Conservation (phyloP, 129 eudicot genomes). For the Sambucus nigra region DNA sequence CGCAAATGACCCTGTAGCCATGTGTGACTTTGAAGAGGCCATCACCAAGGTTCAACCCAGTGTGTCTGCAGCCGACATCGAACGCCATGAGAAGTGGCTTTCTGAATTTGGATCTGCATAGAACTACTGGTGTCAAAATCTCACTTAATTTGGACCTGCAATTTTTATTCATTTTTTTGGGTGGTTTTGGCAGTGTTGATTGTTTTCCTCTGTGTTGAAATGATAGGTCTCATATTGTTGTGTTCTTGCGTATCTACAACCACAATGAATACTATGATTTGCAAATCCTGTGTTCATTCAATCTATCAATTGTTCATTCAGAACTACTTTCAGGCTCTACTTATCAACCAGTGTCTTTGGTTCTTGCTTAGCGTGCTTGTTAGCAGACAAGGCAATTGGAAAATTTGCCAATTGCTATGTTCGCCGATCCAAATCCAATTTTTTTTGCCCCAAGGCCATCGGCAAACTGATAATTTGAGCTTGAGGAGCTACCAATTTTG, state of each 20-base stretch:
- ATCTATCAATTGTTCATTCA: neutral
- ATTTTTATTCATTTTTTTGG: neutral
- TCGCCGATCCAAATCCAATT: too few relatives aligned
- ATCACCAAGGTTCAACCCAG: slow-evolving; percentile 77
- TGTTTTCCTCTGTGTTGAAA: neutral
- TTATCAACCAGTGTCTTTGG: too few relatives aligned
- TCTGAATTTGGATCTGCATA: slow-evolving; percentile 89
- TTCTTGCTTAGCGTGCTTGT: too few relatives aligned
- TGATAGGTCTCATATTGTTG: neutral
- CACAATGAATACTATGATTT: slow-evolving; percentile 2
- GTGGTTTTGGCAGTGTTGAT: neutral
- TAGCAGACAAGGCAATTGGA: too few relatives aligned
- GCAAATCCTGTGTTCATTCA: neutral
- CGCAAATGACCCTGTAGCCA: slow-evolving; percentile 81
- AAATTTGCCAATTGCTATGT: too few relatives aligned
- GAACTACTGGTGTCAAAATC: too few relatives aligned
- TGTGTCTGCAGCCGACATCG: slow-evolving; percentile 85
- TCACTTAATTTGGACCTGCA: too few relatives aligned
- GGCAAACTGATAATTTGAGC: too few relatives aligned
- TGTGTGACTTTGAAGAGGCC: slow-evolving; percentile 92
- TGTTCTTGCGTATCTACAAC: slow-evolving; percentile 10
- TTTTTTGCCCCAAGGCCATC: too few relatives aligned
- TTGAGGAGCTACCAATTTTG: too few relatives aligned
- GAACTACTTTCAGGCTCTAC: neutral
- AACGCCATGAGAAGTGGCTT: slow-evolving; percentile 90